Percentiles rank a stretch among this genome's conserved stretches.
Conservation (phyloP, 495 filamentous ascomycete species). For the Neurospora sp. region DNA sequence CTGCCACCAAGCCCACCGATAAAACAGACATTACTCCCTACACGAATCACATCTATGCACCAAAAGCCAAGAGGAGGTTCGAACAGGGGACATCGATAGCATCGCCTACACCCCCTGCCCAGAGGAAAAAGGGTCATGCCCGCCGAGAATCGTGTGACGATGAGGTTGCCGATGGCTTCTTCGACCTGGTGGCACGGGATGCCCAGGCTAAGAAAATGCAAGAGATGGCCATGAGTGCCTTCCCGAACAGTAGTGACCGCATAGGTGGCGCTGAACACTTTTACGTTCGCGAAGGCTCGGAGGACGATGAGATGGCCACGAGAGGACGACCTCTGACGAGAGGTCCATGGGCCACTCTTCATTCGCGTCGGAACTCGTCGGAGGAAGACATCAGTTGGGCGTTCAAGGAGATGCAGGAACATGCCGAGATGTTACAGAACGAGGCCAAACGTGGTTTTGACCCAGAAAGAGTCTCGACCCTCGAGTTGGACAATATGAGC, state of each 20-base stretch:
- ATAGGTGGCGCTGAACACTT: slow-evolving; percentile 45
- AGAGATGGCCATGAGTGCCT: slow-evolving; percentile 38
- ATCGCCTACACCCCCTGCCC: neutral
- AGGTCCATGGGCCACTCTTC: slow-evolving; percentile 24
- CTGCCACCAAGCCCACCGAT: slow-evolving; percentile 40
- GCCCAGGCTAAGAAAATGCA: slow-evolving; percentile 55
- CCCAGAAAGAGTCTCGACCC: slow-evolving; percentile 20
- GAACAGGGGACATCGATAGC: slow-evolving; percentile 17
- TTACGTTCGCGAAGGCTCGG: slow-evolving; percentile 42
- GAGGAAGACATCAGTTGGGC: slow-evolving; percentile 40
- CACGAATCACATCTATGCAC: slow-evolving; percentile 46
- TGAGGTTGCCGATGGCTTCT: slow-evolving; percentile 60
- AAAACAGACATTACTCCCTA: slow-evolving; percentile 50
- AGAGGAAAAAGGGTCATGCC: slow-evolving; percentile 16
- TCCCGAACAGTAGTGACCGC: slow-evolving; percentile 35
- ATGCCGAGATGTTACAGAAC: slow-evolving; percentile 25
- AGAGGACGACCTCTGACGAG: slow-evolving; percentile 23
- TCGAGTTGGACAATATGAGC: slow-evolving; percentile 34
- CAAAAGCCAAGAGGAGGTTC: slow-evolving; percentile 27
- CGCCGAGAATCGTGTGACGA: slow-evolving; percentile 57
- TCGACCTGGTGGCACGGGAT: slow-evolving; percentile 64
- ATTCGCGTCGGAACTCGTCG: slow-evolving; percentile 33
- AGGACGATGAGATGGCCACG: slow-evolving; percentile 26
- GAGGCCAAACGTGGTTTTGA: neutral
- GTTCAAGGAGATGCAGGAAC: slow-evolving; percentile 42